These are phyloP conservation scores for Telopea speciosissima DNA, from an alignment of 177 flowering plant genomes.

Conservation along the genomic window DNA sequence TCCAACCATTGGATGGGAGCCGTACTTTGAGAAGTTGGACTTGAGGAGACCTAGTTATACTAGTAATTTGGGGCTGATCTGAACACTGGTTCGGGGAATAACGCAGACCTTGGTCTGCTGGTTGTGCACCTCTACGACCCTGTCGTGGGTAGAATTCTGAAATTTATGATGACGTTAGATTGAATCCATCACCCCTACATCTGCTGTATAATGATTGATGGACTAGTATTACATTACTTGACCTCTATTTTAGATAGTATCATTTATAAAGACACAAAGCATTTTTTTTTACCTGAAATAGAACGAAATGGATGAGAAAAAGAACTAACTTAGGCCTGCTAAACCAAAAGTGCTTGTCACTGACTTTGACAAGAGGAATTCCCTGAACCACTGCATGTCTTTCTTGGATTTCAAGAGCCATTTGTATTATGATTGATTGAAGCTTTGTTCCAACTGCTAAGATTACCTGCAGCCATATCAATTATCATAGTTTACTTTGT, in stretches of 20 bases:
- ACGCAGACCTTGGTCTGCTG: too few species aligned
- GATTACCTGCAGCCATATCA: slow-evolving; percentile 41
- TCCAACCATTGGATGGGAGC: too few species aligned
- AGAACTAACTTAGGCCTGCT: slow-evolving; percentile 60
- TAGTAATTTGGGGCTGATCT: too few species aligned
- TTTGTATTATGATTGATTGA: slow-evolving; percentile 74
- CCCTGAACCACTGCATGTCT: slow-evolving; percentile 94
- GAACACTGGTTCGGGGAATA: too few species aligned
- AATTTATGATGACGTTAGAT: too few species aligned
- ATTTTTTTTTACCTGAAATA: slow-evolving; percentile 66
- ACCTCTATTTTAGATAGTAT: neutral
- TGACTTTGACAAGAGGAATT: slow-evolving; percentile 86
- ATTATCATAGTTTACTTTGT: slow-evolving; percentile 4
- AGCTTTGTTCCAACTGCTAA: slow-evolving; percentile 92
- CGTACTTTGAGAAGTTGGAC: too few species aligned
- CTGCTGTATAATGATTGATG: neutral
- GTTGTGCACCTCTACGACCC: too few species aligned
- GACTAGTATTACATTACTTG: neutral
- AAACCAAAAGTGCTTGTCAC: slow-evolving; percentile 87
- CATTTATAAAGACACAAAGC: neutral
- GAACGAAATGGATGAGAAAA: slow-evolving; percentile 70
- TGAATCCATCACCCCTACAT: too few species aligned
- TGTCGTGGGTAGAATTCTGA: too few species aligned
- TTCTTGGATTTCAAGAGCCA: slow-evolving; percentile 92
- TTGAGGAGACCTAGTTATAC: too few species aligned